Evolutionary conservation across 352 stramenopile genomes (phyloP).

Genomic region (Peronospora farinosa): DNA sequence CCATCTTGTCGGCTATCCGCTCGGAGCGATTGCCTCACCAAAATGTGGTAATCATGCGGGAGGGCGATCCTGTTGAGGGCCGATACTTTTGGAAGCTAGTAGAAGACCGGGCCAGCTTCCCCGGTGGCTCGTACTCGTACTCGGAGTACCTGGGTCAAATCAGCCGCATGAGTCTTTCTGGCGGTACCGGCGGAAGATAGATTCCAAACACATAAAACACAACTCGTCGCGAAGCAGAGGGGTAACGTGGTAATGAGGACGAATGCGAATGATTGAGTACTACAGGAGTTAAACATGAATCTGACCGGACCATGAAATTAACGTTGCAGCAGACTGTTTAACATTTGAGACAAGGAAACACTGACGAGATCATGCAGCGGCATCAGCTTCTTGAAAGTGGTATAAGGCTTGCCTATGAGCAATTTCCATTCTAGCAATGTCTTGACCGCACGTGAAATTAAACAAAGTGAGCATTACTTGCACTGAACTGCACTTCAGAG

Average conservation of each 20-base stretch:
- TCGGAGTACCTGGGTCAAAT: constrained; percentile 93
- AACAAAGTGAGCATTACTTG: constrained; percentile 18
- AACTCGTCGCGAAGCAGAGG: constrained; percentile 10
- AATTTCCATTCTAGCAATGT: constrained; percentile 10
- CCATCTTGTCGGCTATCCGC: constrained; percentile 86
- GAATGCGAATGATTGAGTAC: constrained; percentile 28
- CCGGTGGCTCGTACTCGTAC: constrained; percentile 96
- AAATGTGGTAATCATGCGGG: constrained; percentile 89
- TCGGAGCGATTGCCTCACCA: constrained; percentile 80
- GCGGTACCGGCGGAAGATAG: constrained; percentile 48
- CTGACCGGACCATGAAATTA: neutral
- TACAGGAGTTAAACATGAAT: too few relatives aligned
- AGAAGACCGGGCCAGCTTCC: constrained; percentile 97
- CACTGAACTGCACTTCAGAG: neutral
- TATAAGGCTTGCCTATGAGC: constrained; percentile 6
- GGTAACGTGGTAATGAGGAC: constrained; percentile 12
- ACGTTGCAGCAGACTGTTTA: constrained; percentile 10
- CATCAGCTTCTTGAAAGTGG: neutral
- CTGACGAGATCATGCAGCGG: neutral
- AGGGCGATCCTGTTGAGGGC: constrained; percentile 90
- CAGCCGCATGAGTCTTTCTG: constrained; percentile 62
- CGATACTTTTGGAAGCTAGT: constrained; percentile 97
- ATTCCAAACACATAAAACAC: constrained; percentile 23
- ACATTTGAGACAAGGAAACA: constrained; percentile 12
- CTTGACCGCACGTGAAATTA: constrained; percentile 5